Evolutionary conservation across 345 rosid genomes (phyloP).

Genomic region (Acer campestre): DNA sequence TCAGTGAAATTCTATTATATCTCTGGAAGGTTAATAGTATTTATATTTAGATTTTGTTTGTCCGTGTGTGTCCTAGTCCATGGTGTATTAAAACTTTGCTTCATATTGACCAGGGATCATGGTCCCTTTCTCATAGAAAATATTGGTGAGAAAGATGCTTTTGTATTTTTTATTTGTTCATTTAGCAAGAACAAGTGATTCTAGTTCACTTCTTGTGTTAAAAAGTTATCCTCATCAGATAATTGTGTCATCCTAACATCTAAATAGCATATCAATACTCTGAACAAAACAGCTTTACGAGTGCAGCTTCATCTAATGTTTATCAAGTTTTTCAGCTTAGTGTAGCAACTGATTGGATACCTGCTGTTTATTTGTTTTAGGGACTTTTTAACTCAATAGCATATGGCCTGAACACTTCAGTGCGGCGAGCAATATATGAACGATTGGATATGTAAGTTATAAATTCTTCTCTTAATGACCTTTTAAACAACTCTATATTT

Average conservation of each 20-base stretch:
- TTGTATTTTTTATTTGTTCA: slow-evolving; percentile 1
- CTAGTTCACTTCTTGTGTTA: neutral
- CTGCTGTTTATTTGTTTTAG: slow-evolving; percentile 34
- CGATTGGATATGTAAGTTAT: slow-evolving; percentile 81
- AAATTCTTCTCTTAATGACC: neutral
- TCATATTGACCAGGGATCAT: slow-evolving; percentile 1
- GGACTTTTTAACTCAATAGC: slow-evolving; percentile 96
- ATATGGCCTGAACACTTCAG: slow-evolving; percentile 91
- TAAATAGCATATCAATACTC: neutral
- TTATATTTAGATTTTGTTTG: neutral
- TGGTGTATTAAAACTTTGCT: neutral
- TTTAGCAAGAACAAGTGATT: neutral
- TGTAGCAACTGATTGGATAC: neutral
- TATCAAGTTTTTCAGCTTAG: neutral
- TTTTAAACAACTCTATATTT: neutral
- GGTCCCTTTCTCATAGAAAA: neutral
- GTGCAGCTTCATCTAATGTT: neutral
- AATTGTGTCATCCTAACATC: neutral
- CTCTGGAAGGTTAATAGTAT: neutral
- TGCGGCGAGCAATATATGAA: slow-evolving; percentile 79
- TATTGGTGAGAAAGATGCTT: neutral
- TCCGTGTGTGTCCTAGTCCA: neutral
- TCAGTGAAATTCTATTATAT: neutral
- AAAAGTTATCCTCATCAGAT: slow-evolving; percentile 13
- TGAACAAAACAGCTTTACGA: neutral